phyloP scores from a whole-genome alignment of 306 rosid genomes.

The Dryas drummondii region DNA sequence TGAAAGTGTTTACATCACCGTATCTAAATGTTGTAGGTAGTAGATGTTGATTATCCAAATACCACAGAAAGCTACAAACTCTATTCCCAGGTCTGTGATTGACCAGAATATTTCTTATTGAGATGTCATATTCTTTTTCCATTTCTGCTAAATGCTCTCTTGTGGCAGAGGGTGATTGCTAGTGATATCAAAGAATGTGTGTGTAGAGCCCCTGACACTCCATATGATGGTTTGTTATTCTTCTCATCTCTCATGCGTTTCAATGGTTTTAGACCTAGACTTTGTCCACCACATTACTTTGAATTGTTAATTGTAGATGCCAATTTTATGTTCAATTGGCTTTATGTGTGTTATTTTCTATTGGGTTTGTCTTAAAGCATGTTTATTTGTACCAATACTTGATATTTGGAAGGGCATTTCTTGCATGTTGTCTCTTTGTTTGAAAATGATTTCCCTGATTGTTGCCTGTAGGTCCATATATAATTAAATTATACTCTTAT shows the following conservation, averaged over 20 bases:
- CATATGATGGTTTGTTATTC: slow-evolving; percentile 80
- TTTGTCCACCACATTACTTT: not conserved
- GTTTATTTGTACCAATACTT: not conserved
- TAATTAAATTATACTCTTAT: not conserved
- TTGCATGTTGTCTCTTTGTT: not conserved
- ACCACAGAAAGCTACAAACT: slow-evolving; percentile 95
- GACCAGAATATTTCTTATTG: slow-evolving; percentile 28
- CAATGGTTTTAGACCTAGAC: slow-evolving; percentile 14
- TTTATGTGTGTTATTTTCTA: not conserved
- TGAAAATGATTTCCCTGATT: not conserved
- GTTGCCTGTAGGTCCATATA: slow-evolving; percentile 1
- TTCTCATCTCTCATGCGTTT: slow-evolving; percentile 18
- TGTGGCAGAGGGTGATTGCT: slow-evolving; percentile 82
- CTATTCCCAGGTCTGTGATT: slow-evolving; percentile 79
- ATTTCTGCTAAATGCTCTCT: slow-evolving; percentile 28
- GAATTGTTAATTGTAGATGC: not conserved
- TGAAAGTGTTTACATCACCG: not conserved
- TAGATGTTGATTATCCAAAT: slow-evolving; percentile 82
- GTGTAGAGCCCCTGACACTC: slow-evolving; percentile 98
- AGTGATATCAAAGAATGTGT: slow-evolving; percentile 98
- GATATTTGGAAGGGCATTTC: not conserved
- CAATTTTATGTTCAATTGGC: not conserved
- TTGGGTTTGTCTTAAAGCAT: not conserved
- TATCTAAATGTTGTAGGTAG: slow-evolving; percentile 55
- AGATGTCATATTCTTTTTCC: slow-evolving; percentile 15